Base-by-base conservation (phyloP, 2,329 filamentous ascomycete genomes). In the Diaporthe citrichinensis region DNA sequence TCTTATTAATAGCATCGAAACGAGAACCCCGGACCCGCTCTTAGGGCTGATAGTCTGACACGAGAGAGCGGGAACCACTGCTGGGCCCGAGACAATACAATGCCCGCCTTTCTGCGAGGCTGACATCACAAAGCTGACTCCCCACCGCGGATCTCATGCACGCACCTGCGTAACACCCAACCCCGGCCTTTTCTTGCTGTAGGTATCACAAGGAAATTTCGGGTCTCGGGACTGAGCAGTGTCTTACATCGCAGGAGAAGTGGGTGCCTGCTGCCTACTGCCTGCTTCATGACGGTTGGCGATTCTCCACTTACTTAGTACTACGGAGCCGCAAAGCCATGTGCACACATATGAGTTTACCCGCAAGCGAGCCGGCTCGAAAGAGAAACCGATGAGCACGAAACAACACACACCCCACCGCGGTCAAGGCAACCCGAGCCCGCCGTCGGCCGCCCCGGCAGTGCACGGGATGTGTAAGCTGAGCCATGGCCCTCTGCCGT, bases 21-120 rank as follows among this genome's bases (percentile, higher is more conserved):
- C 34, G 15, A 34, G 44, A 49, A 49, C 44, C 44, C 28, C 44
- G 31, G 62, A 49, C 46, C 62, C 62, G 9, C 62, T 25, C 12
- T 36, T 68, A 68, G 23, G 62, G 62, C 62, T 68, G 62, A 68
- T 65, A n/a, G 61, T 46, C 28, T 36, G 31, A 68, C 58, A 41
- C 58, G 36, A 25, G 36, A 61, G 58, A 12, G 55, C 14, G 39
- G 8, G 36, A 44, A 62, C 36, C 20, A n/a, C 15, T 34, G 10
- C 39, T 62, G 4, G 39, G 15, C 59, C 71, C 59, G 71, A 72
- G 71, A 72, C 71, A 62, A 51, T 44, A n/a, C 17, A 10, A 72
- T 10, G 57, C 71, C 71, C 71, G 58, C 71, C 71, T 72, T 72
- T 72, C 71, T 72, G 71, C 71, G 62, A 17, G n/a, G 71, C 71